Evolutionary conservation across 352 stramenopile species (phyloP).

Genomic region (Achlya hypogyna): DNA sequence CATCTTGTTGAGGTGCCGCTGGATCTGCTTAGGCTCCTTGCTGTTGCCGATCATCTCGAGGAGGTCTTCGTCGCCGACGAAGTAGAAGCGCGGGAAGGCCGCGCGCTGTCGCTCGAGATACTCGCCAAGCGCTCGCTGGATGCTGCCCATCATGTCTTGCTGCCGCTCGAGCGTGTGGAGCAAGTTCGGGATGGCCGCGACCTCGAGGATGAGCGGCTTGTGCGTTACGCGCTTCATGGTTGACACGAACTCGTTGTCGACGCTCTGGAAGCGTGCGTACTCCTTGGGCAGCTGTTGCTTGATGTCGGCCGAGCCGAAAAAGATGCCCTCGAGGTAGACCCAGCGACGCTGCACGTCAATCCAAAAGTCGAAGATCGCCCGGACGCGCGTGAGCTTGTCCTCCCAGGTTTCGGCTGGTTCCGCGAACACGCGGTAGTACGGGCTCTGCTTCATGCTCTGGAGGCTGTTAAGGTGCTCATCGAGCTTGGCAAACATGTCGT

Average conservation of each 20-base stretch:
- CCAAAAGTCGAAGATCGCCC: conserved; percentile 97
- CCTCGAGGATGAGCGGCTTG: conserved; percentile 96
- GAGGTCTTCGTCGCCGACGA: conserved; percentile 99
- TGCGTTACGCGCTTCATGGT: conserved; percentile 96
- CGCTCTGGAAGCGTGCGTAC: conserved; percentile 96
- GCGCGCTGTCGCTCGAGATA: conserved; percentile 98
- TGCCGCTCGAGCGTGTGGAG: conserved; percentile 90
- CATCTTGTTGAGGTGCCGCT: conserved; percentile 98
- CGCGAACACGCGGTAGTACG: conserved; percentile 98
- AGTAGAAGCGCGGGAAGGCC: conserved; percentile 99
- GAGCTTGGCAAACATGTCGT: conserved; percentile 98
- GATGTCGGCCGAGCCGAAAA: conserved; percentile 97
- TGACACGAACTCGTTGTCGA: conserved; percentile 98
- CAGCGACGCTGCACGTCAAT: conserved; percentile 99
- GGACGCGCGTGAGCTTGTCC: conserved; percentile 94
- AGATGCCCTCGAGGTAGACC: conserved; percentile 99
- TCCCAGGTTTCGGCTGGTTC: conserved; percentile 97
- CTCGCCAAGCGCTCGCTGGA: conserved; percentile 98
- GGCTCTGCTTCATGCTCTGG: conserved; percentile 97
- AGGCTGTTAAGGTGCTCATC: conserved; percentile 99
- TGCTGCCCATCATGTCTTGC: conserved; percentile 97
- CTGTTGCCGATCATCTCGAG: conserved; percentile 99
- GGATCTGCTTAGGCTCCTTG: conserved; percentile 96
- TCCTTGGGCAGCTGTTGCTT: conserved; percentile 98
- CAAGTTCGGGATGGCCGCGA: conserved; percentile 83